A percentile compares a stretch with the other conserved stretches of the same genome.
phyloP scores from a whole-genome alignment of 306 rosid species.

The Prinsepia uniflora region DNA sequence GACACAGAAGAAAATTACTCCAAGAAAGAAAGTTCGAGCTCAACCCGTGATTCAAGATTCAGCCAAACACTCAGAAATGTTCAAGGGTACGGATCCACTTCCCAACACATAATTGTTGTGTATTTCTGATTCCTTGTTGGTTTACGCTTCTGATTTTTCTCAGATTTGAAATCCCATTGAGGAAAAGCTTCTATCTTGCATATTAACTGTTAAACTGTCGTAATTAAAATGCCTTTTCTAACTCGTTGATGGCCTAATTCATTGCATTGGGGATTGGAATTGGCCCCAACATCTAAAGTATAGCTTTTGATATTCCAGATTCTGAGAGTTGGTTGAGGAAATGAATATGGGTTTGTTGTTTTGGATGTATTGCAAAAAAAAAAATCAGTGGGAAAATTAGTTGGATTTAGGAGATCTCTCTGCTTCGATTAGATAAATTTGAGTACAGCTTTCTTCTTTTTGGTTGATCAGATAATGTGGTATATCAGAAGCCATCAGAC shows the following conservation, averaged over 20 bases:
- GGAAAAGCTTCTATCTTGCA: conserved; percentile 14
- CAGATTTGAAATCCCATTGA: conserved; percentile 23
- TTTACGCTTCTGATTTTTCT: conserved; percentile 17
- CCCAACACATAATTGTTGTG: not conserved
- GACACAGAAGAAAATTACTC: conserved; percentile 41
- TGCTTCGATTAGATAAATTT: conserved; percentile 12
- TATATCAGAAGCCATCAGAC: conserved; percentile 11
- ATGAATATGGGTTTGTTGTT: conserved; percentile 17
- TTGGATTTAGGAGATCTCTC: conserved; percentile 31
- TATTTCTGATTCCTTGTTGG: conserved; percentile 12
- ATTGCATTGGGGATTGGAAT: conserved; percentile 11
- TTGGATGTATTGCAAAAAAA: conserved; percentile 17
- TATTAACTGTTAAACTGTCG: conserved; percentile 13
- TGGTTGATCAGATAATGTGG: conserved; percentile 30
- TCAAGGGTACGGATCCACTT: conserved; percentile 57
- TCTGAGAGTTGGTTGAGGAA: conserved; percentile 12
- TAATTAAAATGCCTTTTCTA: conserved; percentile 15
- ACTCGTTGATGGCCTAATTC: conserved; percentile 8
- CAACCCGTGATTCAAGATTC: conserved; percentile 70
- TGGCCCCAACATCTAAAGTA: conserved; percentile 10
- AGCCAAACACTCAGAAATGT: conserved; percentile 89
- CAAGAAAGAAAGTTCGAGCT: conserved; percentile 41
- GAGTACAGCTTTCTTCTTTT: conserved; percentile 11
- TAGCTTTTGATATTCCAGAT: conserved; percentile 25
- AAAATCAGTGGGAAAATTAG: not conserved